phyloP scores from a whole-genome alignment of 805 yeast genomes.

The Zygotorulaspora chibaensis region DNA sequence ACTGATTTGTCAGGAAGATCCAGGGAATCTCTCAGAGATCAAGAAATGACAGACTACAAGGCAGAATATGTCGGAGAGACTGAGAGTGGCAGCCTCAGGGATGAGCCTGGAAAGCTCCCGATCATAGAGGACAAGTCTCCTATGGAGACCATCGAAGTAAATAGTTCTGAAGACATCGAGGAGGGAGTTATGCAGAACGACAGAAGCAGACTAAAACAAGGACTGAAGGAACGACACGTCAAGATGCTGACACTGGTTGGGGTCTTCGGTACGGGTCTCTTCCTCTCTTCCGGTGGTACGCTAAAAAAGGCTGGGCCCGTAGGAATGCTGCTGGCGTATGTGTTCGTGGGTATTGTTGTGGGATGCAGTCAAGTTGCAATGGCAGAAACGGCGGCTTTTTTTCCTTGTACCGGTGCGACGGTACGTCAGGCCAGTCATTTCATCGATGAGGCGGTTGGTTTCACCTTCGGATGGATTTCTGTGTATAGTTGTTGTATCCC shows the following conservation, averaged over 20 bases:
- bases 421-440: slow-evolving; percentile 47
- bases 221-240: slow-evolving; percentile 38
- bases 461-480: slow-evolving; percentile 44
- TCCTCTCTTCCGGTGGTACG: slow-evolving; percentile 61
- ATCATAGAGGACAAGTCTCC: too few species aligned
- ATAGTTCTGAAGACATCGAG: neutral
- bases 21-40: too few species aligned
- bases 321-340: slow-evolving; percentile 53
- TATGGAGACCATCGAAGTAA: neutral
- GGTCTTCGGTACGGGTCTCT: slow-evolving; percentile 64
- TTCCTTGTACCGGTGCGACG: slow-evolving; percentile 52
- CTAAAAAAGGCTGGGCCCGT: slow-evolving; percentile 62
- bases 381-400: slow-evolving; percentile 51
- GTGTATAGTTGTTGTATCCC: slow-evolving; percentile 35
- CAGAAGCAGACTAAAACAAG: slow-evolving; percentile 1
- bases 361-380: slow-evolving; percentile 52
- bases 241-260: slow-evolving; percentile 68
- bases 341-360: slow-evolving; percentile 52
- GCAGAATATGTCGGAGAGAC: too few species aligned
- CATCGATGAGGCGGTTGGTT: slow-evolving; percentile 53
- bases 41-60: too few species aligned
- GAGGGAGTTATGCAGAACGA: neutral
- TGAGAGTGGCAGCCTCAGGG: too few species aligned
- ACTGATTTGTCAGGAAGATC: too few species aligned
- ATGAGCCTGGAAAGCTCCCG: too few species aligned